Evolutionary conservation across 2,329 filamentous ascomycete species (phyloP), one percentile per base, ranked within the genome.

Genomic region (Penicillium sp.): DNA sequence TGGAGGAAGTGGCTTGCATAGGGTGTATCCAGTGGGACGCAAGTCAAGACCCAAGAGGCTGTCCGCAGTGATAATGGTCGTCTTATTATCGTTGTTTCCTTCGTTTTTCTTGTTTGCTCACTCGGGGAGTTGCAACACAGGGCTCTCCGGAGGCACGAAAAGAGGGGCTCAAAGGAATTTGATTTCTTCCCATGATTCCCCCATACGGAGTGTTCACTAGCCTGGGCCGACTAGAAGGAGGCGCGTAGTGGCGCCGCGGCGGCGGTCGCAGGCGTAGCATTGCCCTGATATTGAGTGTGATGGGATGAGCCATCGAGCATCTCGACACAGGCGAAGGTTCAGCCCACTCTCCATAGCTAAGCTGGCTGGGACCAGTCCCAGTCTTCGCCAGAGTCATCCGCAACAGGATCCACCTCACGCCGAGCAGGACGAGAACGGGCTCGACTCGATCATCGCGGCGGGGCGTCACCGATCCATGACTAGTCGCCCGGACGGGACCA

Each of bases 391-490:
- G 14, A 59, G 44, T 47, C 49, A 56, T 56, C 55, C 36, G 27
- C 24, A 18, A 36, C n/a, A 27, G 44, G 35, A 51, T 54, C 56
- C 50, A 58, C 56, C 37, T 22, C 11, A 9, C 27, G 18, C 44
- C 39, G 33, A 47, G 31, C 50, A 57, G 43, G 56, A 59, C 22
- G 50, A 59, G 52, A 57, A 58, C 60, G 50, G 64, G 63, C 64
- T 66, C 58, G 62, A 64, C 66, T 67, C 60, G 64, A 67, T 65
- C 59, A 62, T 60, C 61, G 44, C 55, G 56, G 64, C 60, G 65
- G 66, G 64, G 63, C 66, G 62, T 61, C 60, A 68, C 60, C 58
- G 65, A 67, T 66, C 65, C 65, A 63, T 64, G 62, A 63, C 59
- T 66, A 66, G 65, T 67, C 51, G 53, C 55, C 52, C 50, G 40